These are phyloP conservation scores for Candida koratica DNA, from an alignment of 805 yeast species.

Conservation along the genomic window DNA sequence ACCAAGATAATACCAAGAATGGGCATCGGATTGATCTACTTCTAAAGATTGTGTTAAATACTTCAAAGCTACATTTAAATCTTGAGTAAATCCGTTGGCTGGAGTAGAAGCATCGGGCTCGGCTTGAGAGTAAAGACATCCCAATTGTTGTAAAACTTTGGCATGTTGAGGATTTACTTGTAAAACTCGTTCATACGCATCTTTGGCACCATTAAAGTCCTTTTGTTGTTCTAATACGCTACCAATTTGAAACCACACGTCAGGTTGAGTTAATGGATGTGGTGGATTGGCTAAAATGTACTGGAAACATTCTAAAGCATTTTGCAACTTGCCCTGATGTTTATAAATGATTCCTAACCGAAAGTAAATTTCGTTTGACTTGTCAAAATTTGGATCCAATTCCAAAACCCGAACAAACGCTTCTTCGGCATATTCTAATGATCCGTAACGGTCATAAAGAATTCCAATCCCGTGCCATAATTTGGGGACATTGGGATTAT, in stretches of 20 bases:
- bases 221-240: constrained; percentile 91
- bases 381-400: constrained; percentile 93
- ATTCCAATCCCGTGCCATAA: constrained; percentile 99
- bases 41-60: constrained; percentile 84
- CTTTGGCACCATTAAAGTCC: constrained; percentile 87
- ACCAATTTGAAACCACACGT: constrained; percentile 98
- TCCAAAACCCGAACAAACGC: constrained; percentile 95
- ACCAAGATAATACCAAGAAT: constrained; percentile 95
- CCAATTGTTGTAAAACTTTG: constrained; percentile 91
- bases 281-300: constrained; percentile 91
- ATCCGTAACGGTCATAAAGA: constrained; percentile 91
- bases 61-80: constrained; percentile 77
- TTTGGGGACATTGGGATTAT: constrained; percentile 92
- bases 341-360: constrained; percentile 94
- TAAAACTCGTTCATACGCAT: constrained; percentile 91
- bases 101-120: constrained; percentile 21
- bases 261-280: constrained; percentile 91
- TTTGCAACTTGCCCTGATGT: constrained; percentile 82
- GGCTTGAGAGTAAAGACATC: constrained; percentile 82
- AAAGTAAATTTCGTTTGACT: constrained; percentile 94
- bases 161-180: constrained; percentile 91
- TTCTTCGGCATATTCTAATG: constrained; percentile 95
- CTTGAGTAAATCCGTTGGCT: constrained; percentile 40
- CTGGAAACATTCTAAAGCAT: constrained; percentile 91
- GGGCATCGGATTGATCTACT: constrained; percentile 86